Conservation (phyloP, 345 rosid genomes). For the Mangifera indica region DNA sequence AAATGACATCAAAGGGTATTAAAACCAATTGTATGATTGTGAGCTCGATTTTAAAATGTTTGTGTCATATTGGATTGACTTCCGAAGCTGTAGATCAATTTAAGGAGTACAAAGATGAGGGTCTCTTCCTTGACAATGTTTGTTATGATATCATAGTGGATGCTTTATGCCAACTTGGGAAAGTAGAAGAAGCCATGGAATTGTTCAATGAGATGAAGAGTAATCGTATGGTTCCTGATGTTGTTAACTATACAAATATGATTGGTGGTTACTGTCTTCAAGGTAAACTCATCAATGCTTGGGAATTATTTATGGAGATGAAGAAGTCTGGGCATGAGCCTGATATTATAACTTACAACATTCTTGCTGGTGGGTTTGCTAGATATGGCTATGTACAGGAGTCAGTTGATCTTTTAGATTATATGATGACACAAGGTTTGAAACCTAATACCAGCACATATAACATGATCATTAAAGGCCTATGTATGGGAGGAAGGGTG, state of each 20-base stretch:
- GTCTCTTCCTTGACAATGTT: slow-evolving; percentile 53
- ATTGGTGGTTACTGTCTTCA: slow-evolving; percentile 58
- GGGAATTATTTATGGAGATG: slow-evolving; percentile 57
- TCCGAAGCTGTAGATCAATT: slow-evolving; percentile 40
- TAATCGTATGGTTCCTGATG: slow-evolving; percentile 48
- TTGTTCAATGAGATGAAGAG: slow-evolving; percentile 58
- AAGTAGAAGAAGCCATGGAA: slow-evolving; percentile 51
- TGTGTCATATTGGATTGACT: slow-evolving; percentile 41
- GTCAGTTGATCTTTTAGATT: slow-evolving; percentile 31
- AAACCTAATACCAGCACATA: slow-evolving; percentile 48
- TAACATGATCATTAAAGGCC: slow-evolving; percentile 60
- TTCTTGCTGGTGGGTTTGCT: slow-evolving; percentile 55
- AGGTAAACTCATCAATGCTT: slow-evolving; percentile 44
- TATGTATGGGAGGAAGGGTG: slow-evolving; percentile 63
- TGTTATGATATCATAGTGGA: slow-evolving; percentile 50
- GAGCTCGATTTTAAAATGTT: slow-evolving; percentile 56
- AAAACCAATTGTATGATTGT: slow-evolving; percentile 56
- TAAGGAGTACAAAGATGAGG: slow-evolving; percentile 32
- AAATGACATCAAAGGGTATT: slow-evolving; percentile 51
- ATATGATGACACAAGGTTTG: slow-evolving; percentile 43
- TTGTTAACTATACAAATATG: slow-evolving; percentile 68
- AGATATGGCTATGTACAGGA: slow-evolving; percentile 44
- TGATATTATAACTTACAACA: slow-evolving; percentile 51
- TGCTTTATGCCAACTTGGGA: slow-evolving; percentile 63
- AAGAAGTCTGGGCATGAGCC: slow-evolving; percentile 40